A percentile compares a stretch with the other conserved stretches of the same genome.
Evolutionary conservation across 192 early-diverging fungal genomes (phyloP).

Genomic region (Entrophospora sp.): DNA sequence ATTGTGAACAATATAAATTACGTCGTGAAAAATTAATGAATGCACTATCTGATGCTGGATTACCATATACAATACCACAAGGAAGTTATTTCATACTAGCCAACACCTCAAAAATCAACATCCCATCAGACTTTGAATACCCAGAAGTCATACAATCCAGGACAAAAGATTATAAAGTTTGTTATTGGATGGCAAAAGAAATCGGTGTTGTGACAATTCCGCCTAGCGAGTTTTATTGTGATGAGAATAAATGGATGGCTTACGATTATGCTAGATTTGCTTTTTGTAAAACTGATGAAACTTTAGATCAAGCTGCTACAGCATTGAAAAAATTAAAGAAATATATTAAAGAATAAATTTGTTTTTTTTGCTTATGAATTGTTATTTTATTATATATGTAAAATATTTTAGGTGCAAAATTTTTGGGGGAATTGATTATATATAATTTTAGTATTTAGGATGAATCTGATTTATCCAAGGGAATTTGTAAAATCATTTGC

Average conservation of each 20-base stretch:
- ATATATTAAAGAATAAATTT: constrained; percentile 33
- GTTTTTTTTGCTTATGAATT: neutral
- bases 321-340: constrained; percentile 52
- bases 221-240: constrained; percentile 81
- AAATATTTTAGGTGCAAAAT: no score
- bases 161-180: constrained; percentile 68
- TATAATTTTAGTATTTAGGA: no score
- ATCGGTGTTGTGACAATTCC: constrained; percentile 90
- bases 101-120: constrained; percentile 57
- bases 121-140: constrained; percentile 54
- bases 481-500: no score
- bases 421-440: no score
- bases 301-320: constrained; percentile 62
- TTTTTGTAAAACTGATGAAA: constrained; percentile 87
- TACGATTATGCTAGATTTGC: constrained; percentile 79
- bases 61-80: constrained; percentile 78
- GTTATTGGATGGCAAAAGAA: constrained; percentile 77
- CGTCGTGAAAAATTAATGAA: constrained; percentile 67
- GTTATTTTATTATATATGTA: neutral
- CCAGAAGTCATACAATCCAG: constrained; percentile 48
- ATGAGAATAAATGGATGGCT: constrained; percentile 52
- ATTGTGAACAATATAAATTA: constrained; percentile 54
- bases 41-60: constrained; percentile 53
- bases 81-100: constrained; percentile 93
- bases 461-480: no score